Base-by-base conservation (phyloP, 495 filamentous ascomycete species). In the Lichina pygmaea region DNA sequence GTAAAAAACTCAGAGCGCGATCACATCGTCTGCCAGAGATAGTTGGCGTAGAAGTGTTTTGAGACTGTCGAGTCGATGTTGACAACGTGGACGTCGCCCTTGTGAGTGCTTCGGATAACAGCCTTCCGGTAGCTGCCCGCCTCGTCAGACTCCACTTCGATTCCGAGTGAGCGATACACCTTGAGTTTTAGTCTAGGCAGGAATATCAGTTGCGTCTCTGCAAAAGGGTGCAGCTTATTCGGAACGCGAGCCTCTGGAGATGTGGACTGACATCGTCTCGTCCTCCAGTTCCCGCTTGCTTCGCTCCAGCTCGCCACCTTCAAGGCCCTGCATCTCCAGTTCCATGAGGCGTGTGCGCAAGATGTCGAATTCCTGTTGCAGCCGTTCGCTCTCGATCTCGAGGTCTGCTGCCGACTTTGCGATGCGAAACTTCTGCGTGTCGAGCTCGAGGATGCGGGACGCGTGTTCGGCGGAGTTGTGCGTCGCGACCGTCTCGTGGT, bases 41-140 rank as follows among this genome's bases (percentile, higher is more conserved):
- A 92, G 53, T 93, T 89, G 24, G 85, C 78, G 56, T 97, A 94
- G 57, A 91, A 95, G 60, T 77, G 84, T 46, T 73, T 69, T 46
- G 81, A 85, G 54, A 93, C 84, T 60, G 86, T 93, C 43, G 78
- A 71, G 54, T 94, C 86, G 50, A 97, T 75, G 53, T 93, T 92
- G 43, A 97, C 77, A 32, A 95, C 81, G 57, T 93, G 81, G 45
- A 94, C 81, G 58, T 94, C 89, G 32, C 84, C 86, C 61, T 83
- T 85, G 46, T 71, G 67, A 49, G 73, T 76, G 59, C 91, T 93
- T 46, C 86, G 67, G 50, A 97, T 78, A 42, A 93, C 71, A 10
- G 82, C 85, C 55, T 81, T 80, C 48, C 65, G 81, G 61, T 82
- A 94, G 54, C 78, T 79, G 16, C 84, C 85, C 8, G 75, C 76